Conservation (phyloP, 306 rosid genomes). For the Prunus mongolica region DNA sequence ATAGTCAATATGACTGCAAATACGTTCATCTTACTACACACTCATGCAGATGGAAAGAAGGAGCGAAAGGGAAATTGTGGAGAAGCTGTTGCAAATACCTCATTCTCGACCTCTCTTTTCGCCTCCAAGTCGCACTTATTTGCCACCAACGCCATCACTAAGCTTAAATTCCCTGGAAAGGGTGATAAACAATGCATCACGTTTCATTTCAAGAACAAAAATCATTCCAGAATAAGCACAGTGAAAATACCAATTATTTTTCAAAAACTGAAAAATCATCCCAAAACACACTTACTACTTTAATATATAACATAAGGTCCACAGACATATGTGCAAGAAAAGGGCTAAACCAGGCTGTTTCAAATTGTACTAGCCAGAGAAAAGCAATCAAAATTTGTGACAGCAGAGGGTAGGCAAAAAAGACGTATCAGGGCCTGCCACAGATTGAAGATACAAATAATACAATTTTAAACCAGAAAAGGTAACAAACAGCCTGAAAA, state of each 20-base stretch:
- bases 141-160: conserved; percentile 78
- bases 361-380: neutral
- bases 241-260: neutral
- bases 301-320: neutral
- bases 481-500: neutral
- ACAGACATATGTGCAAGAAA: neutral
- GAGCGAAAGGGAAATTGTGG: neutral
- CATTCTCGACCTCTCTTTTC: conserved; percentile 57
- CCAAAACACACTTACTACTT: neutral
- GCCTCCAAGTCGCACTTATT: conserved; percentile 73
- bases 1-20: neutral
- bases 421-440: neutral
- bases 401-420: neutral
- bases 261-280: neutral
- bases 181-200: neutral
- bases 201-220: neutral
- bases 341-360: neutral
- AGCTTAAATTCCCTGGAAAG: conserved; percentile 52
- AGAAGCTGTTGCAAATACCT: conserved; percentile 41
- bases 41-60: neutral
- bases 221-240: neutral
- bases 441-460: neutral
- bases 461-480: neutral
- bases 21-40: neutral
- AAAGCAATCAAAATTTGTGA: neutral